These are phyloP conservation scores for Diplocarpon mali DNA, from an alignment of 2,329 filamentous ascomycete genomes.

Conservation along the genomic window DNA sequence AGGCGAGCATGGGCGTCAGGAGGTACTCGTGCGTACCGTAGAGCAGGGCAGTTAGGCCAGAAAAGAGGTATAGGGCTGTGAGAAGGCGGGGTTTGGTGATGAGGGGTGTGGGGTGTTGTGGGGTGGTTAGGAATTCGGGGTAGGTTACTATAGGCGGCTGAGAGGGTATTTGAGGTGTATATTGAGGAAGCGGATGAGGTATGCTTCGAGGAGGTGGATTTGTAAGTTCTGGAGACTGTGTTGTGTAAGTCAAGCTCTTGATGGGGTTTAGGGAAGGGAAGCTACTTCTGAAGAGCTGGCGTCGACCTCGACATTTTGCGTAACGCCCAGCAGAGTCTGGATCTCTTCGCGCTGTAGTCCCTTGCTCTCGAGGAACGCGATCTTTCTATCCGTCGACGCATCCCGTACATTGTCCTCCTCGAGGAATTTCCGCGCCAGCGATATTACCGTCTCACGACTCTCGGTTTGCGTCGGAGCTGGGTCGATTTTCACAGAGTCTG, in stretches of 20 bases:
- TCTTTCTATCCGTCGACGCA: conserved; percentile 60
- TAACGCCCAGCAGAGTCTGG: conserved; percentile 45
- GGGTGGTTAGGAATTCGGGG: conserved; percentile 54
- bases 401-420: conserved; percentile 61
- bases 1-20: conserved; percentile 47
- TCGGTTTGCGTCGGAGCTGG: conserved; percentile 3
- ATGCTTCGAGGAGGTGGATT: neutral
- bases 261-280: neutral
- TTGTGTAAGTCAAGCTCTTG: neutral
- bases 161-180: conserved; percentile 27
- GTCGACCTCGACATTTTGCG: conserved; percentile 21
- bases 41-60: conserved; percentile 47
- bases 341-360: conserved; percentile 60
- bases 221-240: neutral
- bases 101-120: conserved; percentile 46
- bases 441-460: conserved; percentile 32
- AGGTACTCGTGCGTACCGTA: conserved; percentile 64
- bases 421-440: conserved; percentile 67
- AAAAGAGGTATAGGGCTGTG: conserved; percentile 47
- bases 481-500: neutral
- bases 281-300: conserved; percentile 1
- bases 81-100: conserved; percentile 48
- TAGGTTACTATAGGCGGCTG: conserved; percentile 53
- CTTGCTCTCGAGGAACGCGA: conserved; percentile 66
- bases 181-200: conserved; percentile 5